Evolutionary conservation across 331 rosid genomes (phyloP), one percentile per base, ranked within the genome.

Genomic region (Spiraea crenata): DNA sequence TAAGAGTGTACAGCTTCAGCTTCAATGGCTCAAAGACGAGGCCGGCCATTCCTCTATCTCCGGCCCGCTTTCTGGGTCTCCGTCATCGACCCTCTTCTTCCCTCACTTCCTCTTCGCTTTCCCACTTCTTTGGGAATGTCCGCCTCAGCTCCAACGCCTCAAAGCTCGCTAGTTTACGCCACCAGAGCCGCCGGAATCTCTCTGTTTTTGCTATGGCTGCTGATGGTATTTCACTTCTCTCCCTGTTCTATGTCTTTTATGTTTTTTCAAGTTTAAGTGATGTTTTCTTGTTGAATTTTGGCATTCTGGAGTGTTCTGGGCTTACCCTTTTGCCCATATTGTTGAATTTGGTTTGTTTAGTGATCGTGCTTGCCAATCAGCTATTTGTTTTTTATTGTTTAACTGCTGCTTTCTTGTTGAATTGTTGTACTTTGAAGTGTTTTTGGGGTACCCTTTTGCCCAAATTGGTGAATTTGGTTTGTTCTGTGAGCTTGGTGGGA

Each of bases 121-220:
- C 97, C 25, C 80, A 82, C 3, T 86, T 83, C 80, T 71, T 86
- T 25, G 86, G 88, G 11, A 69, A 34, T 67, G 14, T 79, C 5
- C 85, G 87, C 47, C 56, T 87, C 19, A 46, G 14, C 67, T 67
- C 84, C 37, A 64, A 45, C 56, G 49, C 86, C 58, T 70, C 79
- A 16, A 83, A 51, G 57, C 70, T 76, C 19, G 54, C 73, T 47
- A 16, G 7, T 83, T 85, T 78, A 39, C 83, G 79, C 39, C 88
- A 78, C 20, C 71, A 10, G 42, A 69, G 7, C 72, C 72, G 89
- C 66, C 82, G 82, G 76, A 84, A 75, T 74, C 75, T 89, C 2
- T 86, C 93, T 60, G 90, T 91, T 56, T 74, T 84, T 48, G 93
- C 99, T 63, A 89, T 91, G 96, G 84, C 96, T 16, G 73, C 90